Conservation (phyloP, 2,329 filamentous ascomycete species). For the Beauveria rudraprayagi region DNA sequence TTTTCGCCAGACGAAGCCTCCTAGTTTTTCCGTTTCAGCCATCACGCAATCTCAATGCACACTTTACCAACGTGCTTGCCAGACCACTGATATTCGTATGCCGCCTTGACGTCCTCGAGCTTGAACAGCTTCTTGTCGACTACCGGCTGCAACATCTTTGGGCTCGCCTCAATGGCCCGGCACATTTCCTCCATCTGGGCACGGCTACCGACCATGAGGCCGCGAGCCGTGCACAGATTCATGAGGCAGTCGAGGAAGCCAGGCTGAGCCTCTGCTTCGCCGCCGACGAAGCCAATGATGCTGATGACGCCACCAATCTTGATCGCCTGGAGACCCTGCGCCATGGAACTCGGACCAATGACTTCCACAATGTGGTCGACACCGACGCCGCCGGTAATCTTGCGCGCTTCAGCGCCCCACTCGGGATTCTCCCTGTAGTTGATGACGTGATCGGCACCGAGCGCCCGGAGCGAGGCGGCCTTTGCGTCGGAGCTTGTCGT, state of each 20-base stretch:
- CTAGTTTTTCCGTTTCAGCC: too few species aligned
- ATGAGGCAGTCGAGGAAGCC: constrained; percentile 26
- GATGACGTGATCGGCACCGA: constrained; percentile 41
- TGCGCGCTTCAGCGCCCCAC: constrained; percentile 38
- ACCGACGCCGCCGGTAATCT: constrained; percentile 35
- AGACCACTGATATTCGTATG: constrained; percentile 21
- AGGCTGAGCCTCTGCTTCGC: constrained; percentile 16
- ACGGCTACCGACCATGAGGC: constrained; percentile 38
- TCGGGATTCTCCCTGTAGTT: constrained; percentile 38
- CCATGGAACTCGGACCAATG: constrained; percentile 34
- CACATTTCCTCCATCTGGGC: constrained; percentile 44
- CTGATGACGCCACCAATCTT: constrained; percentile 38
- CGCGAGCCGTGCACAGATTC: constrained; percentile 33
- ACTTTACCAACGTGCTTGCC: constrained; percentile 28
- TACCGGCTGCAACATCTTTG: constrained; percentile 31
- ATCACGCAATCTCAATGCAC: too few species aligned
- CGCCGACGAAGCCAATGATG: constrained; percentile 29
- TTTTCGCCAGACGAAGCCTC: too few species aligned
- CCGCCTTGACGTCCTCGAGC: constrained; percentile 29
- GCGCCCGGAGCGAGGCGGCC: constrained; percentile 32
- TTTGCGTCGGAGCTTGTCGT: constrained; percentile 39
- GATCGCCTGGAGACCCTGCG: constrained; percentile 36
- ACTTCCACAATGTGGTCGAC: constrained; percentile 42
- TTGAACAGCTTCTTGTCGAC: constrained; percentile 35
- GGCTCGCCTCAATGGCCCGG: constrained; percentile 38